Evolutionary conservation across 441 rosid species (phyloP).

Genomic region (Geranium incanum): DNA sequence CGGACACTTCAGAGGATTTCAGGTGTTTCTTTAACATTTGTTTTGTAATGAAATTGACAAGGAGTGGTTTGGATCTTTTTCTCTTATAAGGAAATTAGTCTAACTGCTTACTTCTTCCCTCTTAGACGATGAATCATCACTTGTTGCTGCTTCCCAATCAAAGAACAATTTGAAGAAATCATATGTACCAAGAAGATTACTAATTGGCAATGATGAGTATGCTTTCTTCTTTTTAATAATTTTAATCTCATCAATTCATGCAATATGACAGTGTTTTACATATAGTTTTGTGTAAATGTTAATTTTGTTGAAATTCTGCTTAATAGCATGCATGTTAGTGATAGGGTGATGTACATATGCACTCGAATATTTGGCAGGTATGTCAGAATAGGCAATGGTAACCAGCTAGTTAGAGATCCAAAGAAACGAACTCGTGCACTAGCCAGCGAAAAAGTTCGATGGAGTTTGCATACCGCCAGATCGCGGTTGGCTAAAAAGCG

Average conservation of each 20-base stretch:
- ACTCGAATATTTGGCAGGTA: conserved; percentile 48
- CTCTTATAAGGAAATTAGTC: background rate
- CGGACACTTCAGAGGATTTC: conserved; percentile 85
- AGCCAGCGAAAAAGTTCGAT: conserved; percentile 93
- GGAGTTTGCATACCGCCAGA: conserved; percentile 96
- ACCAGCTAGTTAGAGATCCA: conserved; percentile 91
- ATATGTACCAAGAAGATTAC: conserved; percentile 76
- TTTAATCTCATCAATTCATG: background rate
- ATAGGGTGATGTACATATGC: background rate
- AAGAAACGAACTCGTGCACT: conserved; percentile 81
- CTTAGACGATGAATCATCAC: conserved; percentile 50
- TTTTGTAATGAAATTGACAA: conserved; percentile 3
- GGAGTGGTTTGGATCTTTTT: background rate
- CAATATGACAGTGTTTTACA: background rate
- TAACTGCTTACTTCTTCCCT: conserved; percentile 6
- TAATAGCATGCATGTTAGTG: background rate
- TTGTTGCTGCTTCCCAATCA: conserved; percentile 29
- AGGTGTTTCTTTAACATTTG: conserved; percentile 32
- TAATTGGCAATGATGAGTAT: conserved; percentile 86
- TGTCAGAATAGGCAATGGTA: conserved; percentile 90
- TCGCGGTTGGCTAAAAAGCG: conserved; percentile 71
- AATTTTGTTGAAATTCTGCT: conserved; percentile 3
- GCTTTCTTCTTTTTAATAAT: conserved; percentile 25
- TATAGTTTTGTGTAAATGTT: conserved; percentile 8
- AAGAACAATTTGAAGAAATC: conserved; percentile 46